These are phyloP conservation scores for Penicillium goetzii DNA, from an alignment of 495 filamentous ascomycete species.

Conservation along the genomic window DNA sequence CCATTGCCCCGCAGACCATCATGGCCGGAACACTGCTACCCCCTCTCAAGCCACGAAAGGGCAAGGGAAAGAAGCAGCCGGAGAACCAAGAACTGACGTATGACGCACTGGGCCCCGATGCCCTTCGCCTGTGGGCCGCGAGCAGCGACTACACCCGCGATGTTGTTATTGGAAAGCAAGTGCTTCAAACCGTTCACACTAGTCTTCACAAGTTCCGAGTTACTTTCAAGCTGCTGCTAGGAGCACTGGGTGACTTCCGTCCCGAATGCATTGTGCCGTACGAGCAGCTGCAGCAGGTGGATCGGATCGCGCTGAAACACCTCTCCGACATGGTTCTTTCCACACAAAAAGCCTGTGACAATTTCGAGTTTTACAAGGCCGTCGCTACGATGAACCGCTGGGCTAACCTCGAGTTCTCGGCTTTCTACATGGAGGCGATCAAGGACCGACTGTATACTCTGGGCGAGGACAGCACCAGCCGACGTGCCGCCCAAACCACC, in stretches of 20 bases:
- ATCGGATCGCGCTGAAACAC: constrained; percentile 78
- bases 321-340: constrained; percentile 62
- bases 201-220: constrained; percentile 82
- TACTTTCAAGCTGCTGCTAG: constrained; percentile 85
- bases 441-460: constrained; percentile 92
- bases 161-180: constrained; percentile 73
- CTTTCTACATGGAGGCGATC: constrained; percentile 89
- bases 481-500: constrained; percentile 64
- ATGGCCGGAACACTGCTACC: constrained; percentile 76
- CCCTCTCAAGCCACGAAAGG: constrained; percentile 57
- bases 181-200: constrained; percentile 73
- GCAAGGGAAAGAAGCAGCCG: constrained; percentile 54
- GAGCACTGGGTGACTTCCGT: constrained; percentile 69
- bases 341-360: constrained; percentile 64
- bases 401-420: constrained; percentile 79
- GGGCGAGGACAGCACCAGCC: constrained; percentile 55
- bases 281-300: constrained; percentile 53
- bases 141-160: constrained; percentile 90
- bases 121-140: constrained; percentile 89
- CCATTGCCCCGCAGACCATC: constrained; percentile 77
- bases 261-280: constrained; percentile 43
- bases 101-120: constrained; percentile 75
- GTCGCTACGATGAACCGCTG: constrained; percentile 74
- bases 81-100: constrained; percentile 52
- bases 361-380: constrained; percentile 83